Evolutionary conservation across 176 grass and related monocot genomes (phyloP), one percentile per base, ranked within the genome.

Genomic region (Oryza longistaminata): DNA sequence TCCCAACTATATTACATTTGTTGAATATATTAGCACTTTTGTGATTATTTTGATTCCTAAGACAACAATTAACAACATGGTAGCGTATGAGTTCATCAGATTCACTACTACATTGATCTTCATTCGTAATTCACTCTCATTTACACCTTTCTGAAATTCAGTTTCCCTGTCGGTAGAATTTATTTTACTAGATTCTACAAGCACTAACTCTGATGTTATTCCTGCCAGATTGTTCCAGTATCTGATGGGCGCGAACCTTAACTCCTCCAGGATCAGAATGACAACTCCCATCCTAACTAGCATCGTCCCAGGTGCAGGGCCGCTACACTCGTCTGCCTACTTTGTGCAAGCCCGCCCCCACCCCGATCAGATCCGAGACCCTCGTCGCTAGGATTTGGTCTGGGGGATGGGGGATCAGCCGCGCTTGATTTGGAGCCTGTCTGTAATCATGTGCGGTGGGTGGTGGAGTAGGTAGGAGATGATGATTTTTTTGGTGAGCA

Each of bases 191-290:
- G 9, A 49, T 77, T 52, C 52, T 26, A 17, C 43, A 72, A 55
- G 0, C 55, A 45, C 72, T 82, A n/a, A 81, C 77, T 12, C 40
- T 70, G 19, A 17, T 74, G 3, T 14, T 74, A 21, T 52, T 86
- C 66, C 44, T 81, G 11, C 29, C 83, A 95, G 95, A 75, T 87
- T 97, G 74, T 97, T 93, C 79, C 95, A 97, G 37, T 94, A 94
- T 88, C 85, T 95, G 50, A 92, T 94, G 92, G 92, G 92, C 22
- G 95, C 92, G 42, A 97, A 97, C 78, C 88, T 97, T 22, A 93
- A 97, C 71, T 97, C 90, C 8, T 89, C 95, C 14, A 85, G 95
- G 82, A 87, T 95, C 81, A 88, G 92, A 29, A 94, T 97, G 95
- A 97, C 92, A 39, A 89, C 79, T 24, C 95, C 95, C 1, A 49